These are phyloP conservation scores for Beauveria varroae DNA, from an alignment of 2,329 filamentous ascomycete species.

Conservation along the genomic window DNA sequence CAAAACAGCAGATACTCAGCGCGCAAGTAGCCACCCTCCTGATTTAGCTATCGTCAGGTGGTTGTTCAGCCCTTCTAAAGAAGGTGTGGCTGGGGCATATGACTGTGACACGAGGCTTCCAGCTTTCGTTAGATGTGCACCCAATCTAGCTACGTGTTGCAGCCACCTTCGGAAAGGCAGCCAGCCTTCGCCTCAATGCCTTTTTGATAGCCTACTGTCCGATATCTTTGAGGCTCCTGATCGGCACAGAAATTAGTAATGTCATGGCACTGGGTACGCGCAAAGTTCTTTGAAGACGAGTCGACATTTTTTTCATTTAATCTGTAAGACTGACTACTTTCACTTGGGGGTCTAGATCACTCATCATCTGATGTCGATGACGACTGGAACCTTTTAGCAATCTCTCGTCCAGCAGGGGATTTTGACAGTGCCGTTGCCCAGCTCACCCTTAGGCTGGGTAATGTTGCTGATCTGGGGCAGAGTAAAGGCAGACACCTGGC, in stretches of 20 bases:
- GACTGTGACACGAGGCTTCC: slow-evolving; percentile 3
- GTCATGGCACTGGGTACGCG: too few relatives aligned
- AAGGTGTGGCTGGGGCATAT: neutral
- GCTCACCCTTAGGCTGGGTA: slow-evolving; percentile 13
- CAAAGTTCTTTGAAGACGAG: too few relatives aligned
- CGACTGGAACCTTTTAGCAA: neutral
- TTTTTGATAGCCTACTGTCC: neutral
- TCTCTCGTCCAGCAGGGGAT: slow-evolving; percentile 26
- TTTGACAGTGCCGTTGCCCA: slow-evolving; percentile 19
- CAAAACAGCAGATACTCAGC: neutral
- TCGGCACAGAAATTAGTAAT: neutral
- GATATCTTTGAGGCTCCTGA: neutral
- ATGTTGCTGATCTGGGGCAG: slow-evolving; percentile 17
- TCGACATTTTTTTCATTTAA: too few relatives aligned
- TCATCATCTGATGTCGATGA: neutral
- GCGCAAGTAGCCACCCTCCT: neutral
- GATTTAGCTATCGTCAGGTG: neutral
- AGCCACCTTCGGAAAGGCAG: neutral
- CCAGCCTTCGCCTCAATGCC: neutral
- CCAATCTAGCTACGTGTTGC: neutral
- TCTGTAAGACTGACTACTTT: too few relatives aligned
- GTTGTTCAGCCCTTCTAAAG: neutral
- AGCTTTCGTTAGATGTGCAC: neutral
- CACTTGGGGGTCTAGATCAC: too few relatives aligned
- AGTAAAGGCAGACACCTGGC: slow-evolving; percentile 31